Evolutionary conservation across 257 asterid species (phyloP).

Genomic region (Solanum chaucha): DNA sequence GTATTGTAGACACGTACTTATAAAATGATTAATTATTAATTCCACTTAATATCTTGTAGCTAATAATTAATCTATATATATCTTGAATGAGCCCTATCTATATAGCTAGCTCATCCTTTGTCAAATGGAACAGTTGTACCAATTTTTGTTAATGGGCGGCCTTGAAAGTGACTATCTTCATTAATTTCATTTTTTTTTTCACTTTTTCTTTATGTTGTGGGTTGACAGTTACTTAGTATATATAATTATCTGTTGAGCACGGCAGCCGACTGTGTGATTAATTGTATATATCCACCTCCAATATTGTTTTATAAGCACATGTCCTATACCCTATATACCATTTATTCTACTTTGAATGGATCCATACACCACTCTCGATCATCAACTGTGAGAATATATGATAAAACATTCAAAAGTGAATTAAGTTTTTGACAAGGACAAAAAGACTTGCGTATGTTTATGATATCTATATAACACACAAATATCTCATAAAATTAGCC

Average conservation of each 20-base stretch:
- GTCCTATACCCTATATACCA: neutral
- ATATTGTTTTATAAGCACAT: neutral
- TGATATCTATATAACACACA: neutral
- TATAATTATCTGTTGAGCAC: neutral
- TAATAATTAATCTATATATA: neutral
- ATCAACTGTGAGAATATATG: neutral
- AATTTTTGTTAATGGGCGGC: neutral
- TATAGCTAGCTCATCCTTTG: neutral
- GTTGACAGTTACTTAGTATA: neutral
- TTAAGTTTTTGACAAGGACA: too few species aligned
- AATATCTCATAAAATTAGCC: neutral
- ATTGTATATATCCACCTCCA: neutral
- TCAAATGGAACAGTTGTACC: conserved; percentile 2
- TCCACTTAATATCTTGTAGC: neutral
- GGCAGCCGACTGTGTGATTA: neutral
- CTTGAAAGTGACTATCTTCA: neutral
- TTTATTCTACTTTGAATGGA: neutral
- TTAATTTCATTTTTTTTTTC: neutral
- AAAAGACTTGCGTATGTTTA: too few species aligned
- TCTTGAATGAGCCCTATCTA: neutral
- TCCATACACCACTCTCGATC: neutral
- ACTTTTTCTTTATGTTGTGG: neutral
- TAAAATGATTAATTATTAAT: neutral
- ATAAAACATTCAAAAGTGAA: neutral
- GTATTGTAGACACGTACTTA: neutral